Evolutionary conservation across 495 filamentous ascomycete genomes (phyloP), one percentile per base, ranked within the genome.

Genomic region (Hypoxylon trugodes): DNA sequence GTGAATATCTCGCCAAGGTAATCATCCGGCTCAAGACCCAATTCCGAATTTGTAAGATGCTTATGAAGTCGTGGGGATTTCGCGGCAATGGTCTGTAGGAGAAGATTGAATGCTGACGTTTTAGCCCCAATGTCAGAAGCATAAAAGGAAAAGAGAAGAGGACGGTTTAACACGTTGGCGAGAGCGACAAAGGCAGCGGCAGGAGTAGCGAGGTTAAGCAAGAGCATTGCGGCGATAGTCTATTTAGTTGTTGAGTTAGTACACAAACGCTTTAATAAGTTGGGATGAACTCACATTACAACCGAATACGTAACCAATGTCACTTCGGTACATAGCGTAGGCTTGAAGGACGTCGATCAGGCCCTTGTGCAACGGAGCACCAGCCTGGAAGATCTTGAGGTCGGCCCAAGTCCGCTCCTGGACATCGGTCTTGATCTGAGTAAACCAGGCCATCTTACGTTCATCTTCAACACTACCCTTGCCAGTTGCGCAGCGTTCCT

Each of bases 291-390:
- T 81, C 73, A 90, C 88, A 74, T 96, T 93, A 62, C 91, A 91
- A 54, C 94, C 93, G 52, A 86, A 84, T 48, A 93, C 84, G 63
- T 96, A 97, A 61, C 94, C 94, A 59, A 98, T 91, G 73, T 98
- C 95, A 60, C 87, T 89, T 58, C 95, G 86, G 75, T 98, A 98
- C 90, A 96, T 92, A 36, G 87, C 85, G 72, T 97, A 97, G 4
- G 95, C 95, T 60, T 88, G 84, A 45, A 97, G 79, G 2, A 98
- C 87, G 74, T 98, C 89, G 19, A 90, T 74, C 9, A 98, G 79
- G 26, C 83, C 85, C 30, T 86, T 79, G 61, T 95, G 86, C n/a
- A 96, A 76, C 1, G 93, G 92, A 0, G 84, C 90, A 15, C 85
- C 82, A 40, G 82, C 81, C 69, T 92, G 89, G 75, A 97, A 97